Base-by-base conservation (phyloP, 495 filamentous ascomycete genomes). In the Xylaria cubensis region DNA sequence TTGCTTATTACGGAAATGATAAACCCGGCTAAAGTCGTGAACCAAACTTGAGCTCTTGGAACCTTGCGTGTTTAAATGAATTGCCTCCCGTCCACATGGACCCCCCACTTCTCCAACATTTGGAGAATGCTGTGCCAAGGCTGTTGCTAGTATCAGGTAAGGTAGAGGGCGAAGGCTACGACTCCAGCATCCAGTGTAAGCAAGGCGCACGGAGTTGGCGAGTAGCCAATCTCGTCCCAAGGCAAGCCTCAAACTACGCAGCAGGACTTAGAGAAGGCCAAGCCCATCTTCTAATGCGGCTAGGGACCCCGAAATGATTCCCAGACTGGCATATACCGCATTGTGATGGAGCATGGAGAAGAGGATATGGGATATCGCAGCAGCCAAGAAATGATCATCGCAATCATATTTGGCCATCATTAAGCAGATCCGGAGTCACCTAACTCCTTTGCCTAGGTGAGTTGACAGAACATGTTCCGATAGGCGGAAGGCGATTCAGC, bases 1-100 rank as follows among this genome's bases (percentile, higher is more conserved):
- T 63, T 65, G 69, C 69, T 64, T 44, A 64, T 64, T 71, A 32
- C 32, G 61, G 69, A 71, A 71, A 51, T 71, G 59, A 71, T 71
- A 65, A 62, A 26, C 26, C 46, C 59, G 59, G 69, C 32, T 64
- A 64, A 71, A 64, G 67, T 64, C 59, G 34, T 8, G 50, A 53
- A 53, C 69, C 44, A 51, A 41, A 53, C 32, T 42, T 64, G 46
- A 62, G 42, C 21, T 44, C 55, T 21, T 36, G 24, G 39, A 69
- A 51, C 58, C 58, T 29, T 70, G 55, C 42, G 53, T 39, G 3
- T 36, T 46, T 46, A 51, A 70, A 32, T 48, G 39, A 70, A 12
- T 24, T 4, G 36, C 44, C 46, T 51, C 21, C 56, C 58, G n/a
- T 44, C 36, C 42, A n/a, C 39, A 64, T 42, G 67, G 41, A 7